A percentile compares a stretch with the other conserved stretches of the same genome.
Conservation (phyloP, 345 rosid species). For the Populus nigra region DNA sequence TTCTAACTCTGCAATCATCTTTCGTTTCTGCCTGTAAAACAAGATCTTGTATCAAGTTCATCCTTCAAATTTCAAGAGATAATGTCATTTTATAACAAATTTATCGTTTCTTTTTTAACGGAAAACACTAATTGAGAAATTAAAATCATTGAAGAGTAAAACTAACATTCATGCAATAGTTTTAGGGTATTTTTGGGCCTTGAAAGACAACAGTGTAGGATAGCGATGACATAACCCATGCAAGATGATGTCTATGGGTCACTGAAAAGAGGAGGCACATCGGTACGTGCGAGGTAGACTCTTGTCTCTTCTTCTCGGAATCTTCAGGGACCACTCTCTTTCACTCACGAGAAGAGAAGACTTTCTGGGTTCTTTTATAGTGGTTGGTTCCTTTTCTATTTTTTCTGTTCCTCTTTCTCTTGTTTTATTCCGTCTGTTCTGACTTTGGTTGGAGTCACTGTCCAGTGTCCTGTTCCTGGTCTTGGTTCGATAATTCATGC, state of each 20-base stretch:
- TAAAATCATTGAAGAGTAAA: too few relatives aligned
- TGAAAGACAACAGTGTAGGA: too few relatives aligned
- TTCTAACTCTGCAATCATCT: too few relatives aligned
- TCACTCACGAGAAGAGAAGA: conserved; percentile 26
- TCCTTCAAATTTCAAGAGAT: not conserved
- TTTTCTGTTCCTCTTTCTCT: not conserved
- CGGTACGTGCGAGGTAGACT: conserved; percentile 22
- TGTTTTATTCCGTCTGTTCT: not conserved
- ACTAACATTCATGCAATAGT: too few relatives aligned
- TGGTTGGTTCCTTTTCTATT: not conserved
- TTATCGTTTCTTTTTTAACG: rapidly evolving
- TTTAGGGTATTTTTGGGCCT: too few relatives aligned
- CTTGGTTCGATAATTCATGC: too few relatives aligned
- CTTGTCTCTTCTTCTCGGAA: conserved; percentile 14
- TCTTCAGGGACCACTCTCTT: conserved; percentile 10
- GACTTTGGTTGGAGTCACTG: not conserved
- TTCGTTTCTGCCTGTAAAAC: too few relatives aligned
- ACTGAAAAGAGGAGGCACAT: not conserved
- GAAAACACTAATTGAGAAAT: too few relatives aligned
- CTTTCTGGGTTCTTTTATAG: not conserved
- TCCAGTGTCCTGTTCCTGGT: not conserved
- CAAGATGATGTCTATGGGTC: not conserved
- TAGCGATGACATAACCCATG: too few relatives aligned
- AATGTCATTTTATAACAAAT: too few relatives aligned
- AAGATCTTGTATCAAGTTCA: too few relatives aligned